phyloP scores from a whole-genome alignment of 495 filamentous ascomycete species.

The Aspergillus steynii region DNA sequence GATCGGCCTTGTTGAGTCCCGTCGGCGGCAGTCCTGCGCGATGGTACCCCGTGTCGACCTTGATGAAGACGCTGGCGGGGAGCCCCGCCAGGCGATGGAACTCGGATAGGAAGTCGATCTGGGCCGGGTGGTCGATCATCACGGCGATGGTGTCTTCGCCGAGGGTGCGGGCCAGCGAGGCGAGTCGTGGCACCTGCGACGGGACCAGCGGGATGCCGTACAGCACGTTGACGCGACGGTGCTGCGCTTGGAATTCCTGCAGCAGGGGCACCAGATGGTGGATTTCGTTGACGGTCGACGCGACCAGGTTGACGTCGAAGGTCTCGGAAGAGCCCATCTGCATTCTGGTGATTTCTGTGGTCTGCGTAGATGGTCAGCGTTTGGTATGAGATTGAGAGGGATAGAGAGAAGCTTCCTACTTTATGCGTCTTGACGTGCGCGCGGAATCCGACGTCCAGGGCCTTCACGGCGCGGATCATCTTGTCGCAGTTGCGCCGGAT shows the following conservation, averaged over 20 bases:
- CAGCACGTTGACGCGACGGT: conserved; percentile 63
- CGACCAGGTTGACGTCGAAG: conserved; percentile 61
- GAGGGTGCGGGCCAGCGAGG: conserved; percentile 47
- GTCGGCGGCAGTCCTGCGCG: conserved; percentile 66
- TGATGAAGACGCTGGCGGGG: conserved; percentile 63
- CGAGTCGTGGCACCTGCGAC: conserved; percentile 60
- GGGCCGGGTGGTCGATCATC: conserved; percentile 71
- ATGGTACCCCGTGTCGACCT: conserved; percentile 76
- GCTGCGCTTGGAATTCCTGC: conserved; percentile 51
- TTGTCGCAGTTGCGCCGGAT: neutral
- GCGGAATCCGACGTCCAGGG: neutral
- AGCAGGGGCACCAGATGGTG: conserved; percentile 67
- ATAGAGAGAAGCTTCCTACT: too few species aligned
- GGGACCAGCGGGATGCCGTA: conserved; percentile 74
- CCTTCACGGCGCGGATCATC: neutral
- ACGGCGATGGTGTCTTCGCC: conserved; percentile 58
- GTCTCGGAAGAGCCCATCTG: conserved; percentile 59
- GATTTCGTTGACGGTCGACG: conserved; percentile 77
- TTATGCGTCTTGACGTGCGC: neutral
- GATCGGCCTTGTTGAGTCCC: conserved; percentile 47
- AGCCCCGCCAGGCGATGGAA: conserved; percentile 41
- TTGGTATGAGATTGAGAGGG: too few species aligned
- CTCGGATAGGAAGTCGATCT: conserved; percentile 48
- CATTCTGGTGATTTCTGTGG: conserved; percentile 67
- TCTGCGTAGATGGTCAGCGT: too few species aligned